A percentile compares a stretch with the other conserved stretches of the same genome.
Conservation (phyloP, 352 stramenopile species). For the Pythium brassicae region DNA sequence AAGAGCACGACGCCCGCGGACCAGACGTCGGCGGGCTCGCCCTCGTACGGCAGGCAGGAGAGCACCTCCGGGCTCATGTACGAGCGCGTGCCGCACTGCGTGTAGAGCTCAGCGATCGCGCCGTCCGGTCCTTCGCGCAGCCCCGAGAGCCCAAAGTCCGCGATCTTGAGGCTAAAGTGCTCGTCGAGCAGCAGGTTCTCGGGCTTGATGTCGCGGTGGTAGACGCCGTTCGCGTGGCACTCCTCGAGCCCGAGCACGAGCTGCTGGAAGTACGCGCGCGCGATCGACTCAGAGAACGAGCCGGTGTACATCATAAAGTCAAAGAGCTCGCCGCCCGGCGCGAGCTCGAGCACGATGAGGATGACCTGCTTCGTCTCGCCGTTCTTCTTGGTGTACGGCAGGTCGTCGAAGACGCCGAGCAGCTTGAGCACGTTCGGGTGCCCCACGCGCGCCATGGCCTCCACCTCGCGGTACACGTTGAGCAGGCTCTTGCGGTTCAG, state of each 20-base stretch:
- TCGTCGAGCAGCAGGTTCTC: constrained; percentile 91
- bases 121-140: constrained; percentile 62
- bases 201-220: constrained; percentile 92
- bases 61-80: constrained; percentile 94
- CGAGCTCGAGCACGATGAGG: constrained; percentile 88
- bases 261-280: constrained; percentile 87
- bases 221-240: constrained; percentile 82
- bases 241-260: constrained; percentile 74
- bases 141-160: constrained; percentile 95
- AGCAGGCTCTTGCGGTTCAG: constrained; percentile 78
- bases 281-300: constrained; percentile 82
- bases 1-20: constrained; percentile 91
- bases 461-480: constrained; percentile 87
- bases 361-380: constrained; percentile 74
- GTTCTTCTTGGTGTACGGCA: constrained; percentile 73
- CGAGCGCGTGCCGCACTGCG: constrained; percentile 86
- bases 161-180: constrained; percentile 88
- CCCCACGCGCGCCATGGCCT: constrained; percentile 83
- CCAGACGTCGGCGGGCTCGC: constrained; percentile 88
- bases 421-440: constrained; percentile 83
- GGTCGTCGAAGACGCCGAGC: constrained; percentile 67
- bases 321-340: constrained; percentile 84
- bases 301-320: constrained; percentile 94
- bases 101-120: constrained; percentile 66
- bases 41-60: constrained; percentile 78